Base-by-base conservation (phyloP, 345 rosid species). In the Hibiscus tridactylites region DNA sequence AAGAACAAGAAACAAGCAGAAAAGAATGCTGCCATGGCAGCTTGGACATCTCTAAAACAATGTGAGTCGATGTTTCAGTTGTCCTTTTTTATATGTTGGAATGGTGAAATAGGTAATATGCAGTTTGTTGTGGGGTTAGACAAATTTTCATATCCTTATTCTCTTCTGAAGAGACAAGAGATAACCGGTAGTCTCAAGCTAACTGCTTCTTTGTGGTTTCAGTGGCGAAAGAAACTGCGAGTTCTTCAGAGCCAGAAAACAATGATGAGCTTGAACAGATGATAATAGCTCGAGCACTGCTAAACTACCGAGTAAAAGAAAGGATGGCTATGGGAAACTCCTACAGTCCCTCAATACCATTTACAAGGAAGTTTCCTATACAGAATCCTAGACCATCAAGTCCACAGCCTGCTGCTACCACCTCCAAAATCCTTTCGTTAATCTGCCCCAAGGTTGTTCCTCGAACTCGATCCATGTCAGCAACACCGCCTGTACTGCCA, bases 1-100 rank as follows among this genome's bases (percentile, higher is more conserved):
- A 94, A 94, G 84, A 94, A 88, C 72, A 94, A 94, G 84, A 94
- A 94, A 68, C 99, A 95, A 78, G 99, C 97, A 3, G 97, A 95
- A 84, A 95, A 95, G 82, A 95, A 92, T 83, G 96, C 97, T 17
- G 97, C 99, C 58, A 90, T 95, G 99, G 85, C 97, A 59, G 93
- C 99, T 50, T 95, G 97, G 99, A 82, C 96, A 74, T 92, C 97
- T 61, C 80, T 95, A 10, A 95, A 89, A 81, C 97, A 87, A 79
- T 83, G 99, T 90, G 79, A 90, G 93, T 80, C 61, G 70, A 6
- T 61, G 33, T 66, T 29, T 65, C 33, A 17, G 26, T 37, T 54
- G 68, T 29, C 46, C 52, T 47, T 26, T 68, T 21, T 2, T 33
- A 16, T 53, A 28, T 31, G 49, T 44, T 13, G 67, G 37, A 58